Evolutionary conservation across 169 alveolate species (phyloP), one percentile per base, ranked within the genome.

Genomic region (Perkinsus marinus): DNA sequence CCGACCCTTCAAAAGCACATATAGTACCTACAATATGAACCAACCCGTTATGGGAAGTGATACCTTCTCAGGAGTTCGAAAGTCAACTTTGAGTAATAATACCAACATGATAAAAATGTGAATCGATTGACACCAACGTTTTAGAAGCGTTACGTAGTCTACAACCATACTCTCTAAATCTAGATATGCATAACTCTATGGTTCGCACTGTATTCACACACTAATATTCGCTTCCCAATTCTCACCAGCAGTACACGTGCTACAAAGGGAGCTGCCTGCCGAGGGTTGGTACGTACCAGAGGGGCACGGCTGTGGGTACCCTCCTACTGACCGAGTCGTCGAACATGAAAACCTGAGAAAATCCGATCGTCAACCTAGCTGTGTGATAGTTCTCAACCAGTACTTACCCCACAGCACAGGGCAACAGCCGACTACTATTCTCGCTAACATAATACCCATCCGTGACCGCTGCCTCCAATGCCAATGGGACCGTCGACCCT

Each of bases 171-270:
- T n/a, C n/a, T n/a, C n/a, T n/a, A n/a, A n/a, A n/a, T n/a, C n/a
- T n/a, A n/a, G n/a, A n/a, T n/a, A n/a, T n/a, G n/a, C n/a, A n/a
- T n/a, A n/a, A n/a, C n/a, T n/a, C n/a, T n/a, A n/a, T n/a, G n/a
- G n/a, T n/a, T n/a, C n/a, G n/a, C n/a, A n/a, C n/a, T n/a, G n/a
- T n/a, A n/a, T n/a, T n/a, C n/a, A n/a, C n/a, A n/a, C n/a, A n/a
- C n/a, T n/a, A n/a, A n/a, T n/a, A n/a, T n/a, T 41, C 79, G 79
- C 7, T 57, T 57, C 37, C 79, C 30, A 57, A 30, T 57, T 2
- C 79, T 57, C 22, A 57, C 79, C 91, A 17, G 91, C 91, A 37
- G 91, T 90, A 30, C 91, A 90, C 30, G 91, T 90, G 36, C 36
- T 37, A 39, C 91, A 90, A 5, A 39, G 91, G 34, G 43, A 30